Conservation (phyloP, 805 yeast genomes). For the Saccharomycopsis javanensis region DNA sequence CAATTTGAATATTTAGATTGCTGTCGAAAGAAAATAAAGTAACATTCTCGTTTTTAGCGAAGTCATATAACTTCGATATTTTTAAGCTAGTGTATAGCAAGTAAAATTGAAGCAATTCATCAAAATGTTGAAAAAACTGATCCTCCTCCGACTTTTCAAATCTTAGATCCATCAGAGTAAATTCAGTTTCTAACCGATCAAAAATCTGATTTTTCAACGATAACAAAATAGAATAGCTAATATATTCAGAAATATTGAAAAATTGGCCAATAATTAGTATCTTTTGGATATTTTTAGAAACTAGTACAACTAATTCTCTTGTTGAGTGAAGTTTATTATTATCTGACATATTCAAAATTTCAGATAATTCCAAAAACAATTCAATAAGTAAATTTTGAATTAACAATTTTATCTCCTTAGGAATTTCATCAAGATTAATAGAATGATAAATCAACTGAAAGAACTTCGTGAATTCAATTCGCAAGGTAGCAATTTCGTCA, state of each 20-base stretch:
- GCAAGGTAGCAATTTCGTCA: conserved; percentile 7
- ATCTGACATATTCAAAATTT: not conserved
- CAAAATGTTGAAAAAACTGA: not conserved
- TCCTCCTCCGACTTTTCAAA: not conserved
- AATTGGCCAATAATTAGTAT: conserved; percentile 18
- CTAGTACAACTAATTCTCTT: not conserved
- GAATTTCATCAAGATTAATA: conserved; percentile 25
- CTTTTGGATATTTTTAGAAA: conserved; percentile 18
- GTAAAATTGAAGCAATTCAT: conserved; percentile 9
- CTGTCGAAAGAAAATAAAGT: conserved; percentile 19
- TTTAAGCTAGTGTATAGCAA: conserved; percentile 15
- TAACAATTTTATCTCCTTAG: conserved; percentile 21
- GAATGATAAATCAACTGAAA: conserved; percentile 21
- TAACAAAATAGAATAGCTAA: conserved; percentile 19
- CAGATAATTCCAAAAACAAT: conserved; percentile 12
- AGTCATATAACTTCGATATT: conserved; percentile 23
- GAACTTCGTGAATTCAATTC: conserved; percentile 10
- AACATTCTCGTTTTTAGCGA: conserved; percentile 3
- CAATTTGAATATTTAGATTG: conserved; percentile 14
- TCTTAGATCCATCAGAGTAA: not conserved
- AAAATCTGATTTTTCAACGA: not conserved
- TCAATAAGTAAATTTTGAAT: conserved; percentile 19
- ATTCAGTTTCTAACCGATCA: not conserved
- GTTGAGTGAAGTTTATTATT: not conserved
- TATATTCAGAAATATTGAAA: conserved; percentile 21